Base-by-base conservation (phyloP, 352 stramenopile species). In the Globisporangium emineosum region DNA sequence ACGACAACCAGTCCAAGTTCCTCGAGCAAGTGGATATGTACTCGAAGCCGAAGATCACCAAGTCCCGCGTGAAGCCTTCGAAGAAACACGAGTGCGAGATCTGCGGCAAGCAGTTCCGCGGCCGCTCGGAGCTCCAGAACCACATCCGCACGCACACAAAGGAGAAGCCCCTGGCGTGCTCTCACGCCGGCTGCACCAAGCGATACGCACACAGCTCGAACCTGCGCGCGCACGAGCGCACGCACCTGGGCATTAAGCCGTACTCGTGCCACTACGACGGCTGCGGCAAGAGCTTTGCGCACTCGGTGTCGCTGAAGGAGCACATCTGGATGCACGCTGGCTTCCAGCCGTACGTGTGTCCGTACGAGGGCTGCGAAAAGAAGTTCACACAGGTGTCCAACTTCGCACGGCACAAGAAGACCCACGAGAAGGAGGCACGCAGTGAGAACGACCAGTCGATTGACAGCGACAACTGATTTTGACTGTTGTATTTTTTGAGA, bases 271-370 rank as follows among this genome's bases (percentile, higher is more conserved):
- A 93, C 66, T 96, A 94, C 60, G 81, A 91, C 62, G 89, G 84
- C 25, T 97, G 91, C 45, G 86, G 86, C 62, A 97, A 96, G 76
- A 89, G 76, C 37, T 97, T 97, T 57, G 89, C 89, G 15, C 89
- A 96, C 71, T 96, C 84, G 25, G 90, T 94, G 45, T 97, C 92
- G 54, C 72, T 97, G 17, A 96, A 94, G 62, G 93, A 96, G 65
- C 91, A 97, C 73, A 96, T 97, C 43, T 94, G 90, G 80, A 96
- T 94, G 76, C 91, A 97, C 65, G 89, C 85, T 0, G 88, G 87
- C 30, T 90, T 96, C 67, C 88, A 97, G 70, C 91, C 91, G 27
- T 97, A 96, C 71, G 83, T 94, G 62, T 97, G 91, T 86, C 90
- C 85, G 30, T 96, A 91, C 49, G 80, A 91, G 58, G 88, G 83